Evolutionary conservation across 2,329 filamentous ascomycete genomes (phyloP), one percentile per base, ranked within the genome.

Genomic region (Colletotrichum australisinense): DNA sequence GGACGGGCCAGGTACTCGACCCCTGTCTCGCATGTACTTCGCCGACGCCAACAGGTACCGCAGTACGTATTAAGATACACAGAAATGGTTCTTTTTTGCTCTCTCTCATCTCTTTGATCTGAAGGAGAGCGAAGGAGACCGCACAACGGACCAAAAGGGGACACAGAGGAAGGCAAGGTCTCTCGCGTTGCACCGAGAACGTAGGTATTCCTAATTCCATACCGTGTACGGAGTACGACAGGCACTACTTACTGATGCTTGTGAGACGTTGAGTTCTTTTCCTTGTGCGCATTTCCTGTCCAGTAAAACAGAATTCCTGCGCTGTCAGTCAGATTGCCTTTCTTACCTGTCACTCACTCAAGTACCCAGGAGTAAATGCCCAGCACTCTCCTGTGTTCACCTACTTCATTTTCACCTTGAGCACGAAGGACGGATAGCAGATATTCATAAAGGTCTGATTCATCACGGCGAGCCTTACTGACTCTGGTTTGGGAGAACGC

Each of bases 231-330:
- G 38, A 42, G 42, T 49, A 49, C 42, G 42, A n/a, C 42, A 49
- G 42, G 7, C 42, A 49, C n/a, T n/a, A n/a, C n/a, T n/a, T n/a
- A n/a, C n/a, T n/a, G n/a, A n/a, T 55, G 32, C 30, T 69, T 52
- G 70, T 73, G 66, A 28, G 66, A 73, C 66, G 70, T 64, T 4
- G 30, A 53, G 19, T 49, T 49, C 12, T 63, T 63, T 58, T 59
- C 49, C 69, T 72, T 58, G 49, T 68, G 69, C 69, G 32, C 63
- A 53, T 56, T n/a, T 57, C 64, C 57, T n/a, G 64, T 63, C 56
- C 38, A 58, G 38, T 58, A 38, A 58, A 26, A 32, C 58, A 46
- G 35, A 62, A 22, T 49, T 42, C 38, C 28, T 57, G 42, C 32
- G n/a, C 65, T 68, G 30, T 42, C 42, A 46, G 59, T n/a, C 42